A percentile compares a stretch with the other conserved stretches of the same genome.
These are phyloP conservation scores for Aquilaria yunnanensis DNA, from an alignment of 345 rosid species.

Conservation along the genomic window DNA sequence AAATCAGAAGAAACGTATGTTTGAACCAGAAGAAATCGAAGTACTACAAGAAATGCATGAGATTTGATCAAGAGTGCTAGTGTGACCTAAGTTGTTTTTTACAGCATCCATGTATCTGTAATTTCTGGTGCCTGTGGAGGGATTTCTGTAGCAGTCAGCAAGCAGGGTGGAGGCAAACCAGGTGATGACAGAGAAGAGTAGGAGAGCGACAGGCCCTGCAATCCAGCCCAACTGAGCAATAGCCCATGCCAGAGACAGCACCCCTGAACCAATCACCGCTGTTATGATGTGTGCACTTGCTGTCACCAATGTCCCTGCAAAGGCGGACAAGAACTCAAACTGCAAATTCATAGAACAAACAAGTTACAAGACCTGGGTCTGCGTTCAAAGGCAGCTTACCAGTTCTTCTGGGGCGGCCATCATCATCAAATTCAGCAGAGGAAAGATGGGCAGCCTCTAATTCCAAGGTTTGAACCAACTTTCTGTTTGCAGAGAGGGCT, in stretches of 20 bases:
- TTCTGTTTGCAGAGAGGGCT: not conserved
- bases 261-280: slow-evolving; percentile 60
- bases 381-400: slow-evolving; percentile 11
- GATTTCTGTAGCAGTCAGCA: slow-evolving; percentile 36
- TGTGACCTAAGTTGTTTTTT: slow-evolving; percentile 31
- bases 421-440: slow-evolving; percentile 15
- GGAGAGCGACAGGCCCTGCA: slow-evolving; percentile 37
- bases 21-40: not conserved
- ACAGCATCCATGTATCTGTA: slow-evolving; percentile 38
- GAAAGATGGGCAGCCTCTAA: not conserved
- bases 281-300: slow-evolving; percentile 57
- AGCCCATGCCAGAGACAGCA: slow-evolving; percentile 54
- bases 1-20: not conserved
- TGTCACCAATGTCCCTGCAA: slow-evolving; percentile 27
- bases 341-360: not conserved
- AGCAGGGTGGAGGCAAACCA: slow-evolving; percentile 36
- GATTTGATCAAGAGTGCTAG: not conserved
- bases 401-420: slow-evolving; percentile 23
- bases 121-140: slow-evolving; percentile 36
- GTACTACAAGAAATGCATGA: not conserved
- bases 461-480: not conserved
- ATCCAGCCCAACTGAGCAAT: slow-evolving; percentile 57
- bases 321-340: not conserved
- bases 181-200: slow-evolving; percentile 37
- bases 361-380: not conserved